A percentile compares a stretch with the other conserved stretches of the same genome.
Evolutionary conservation across 2,329 filamentous ascomycete species (phyloP).

Genomic region (Pseudogymnoascus sp.): DNA sequence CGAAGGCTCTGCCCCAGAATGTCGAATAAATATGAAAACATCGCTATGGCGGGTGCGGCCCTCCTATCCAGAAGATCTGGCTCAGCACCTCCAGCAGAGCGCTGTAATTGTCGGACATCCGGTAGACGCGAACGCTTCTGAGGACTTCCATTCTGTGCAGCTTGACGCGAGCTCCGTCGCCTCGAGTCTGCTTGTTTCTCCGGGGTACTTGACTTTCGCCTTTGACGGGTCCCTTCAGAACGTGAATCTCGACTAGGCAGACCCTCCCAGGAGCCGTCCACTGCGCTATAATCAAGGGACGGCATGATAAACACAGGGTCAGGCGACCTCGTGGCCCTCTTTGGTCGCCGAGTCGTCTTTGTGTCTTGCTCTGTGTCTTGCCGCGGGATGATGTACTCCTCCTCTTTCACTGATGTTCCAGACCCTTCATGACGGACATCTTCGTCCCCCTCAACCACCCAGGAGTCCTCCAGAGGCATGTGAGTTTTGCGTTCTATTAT

Average conservation of each 20-base stretch:
- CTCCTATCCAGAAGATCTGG: slow-evolving; percentile 13
- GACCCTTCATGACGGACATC: slow-evolving; percentile 15
- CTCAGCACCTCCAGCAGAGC: background rate
- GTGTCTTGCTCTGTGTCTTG: background rate
- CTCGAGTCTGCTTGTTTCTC: slow-evolving; percentile 15
- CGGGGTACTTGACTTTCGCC: slow-evolving; percentile 10
- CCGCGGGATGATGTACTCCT: background rate
- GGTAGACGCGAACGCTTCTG: slow-evolving; percentile 12
- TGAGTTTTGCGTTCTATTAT: background rate
- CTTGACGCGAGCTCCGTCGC: slow-evolving; percentile 16
- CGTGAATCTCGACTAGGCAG: slow-evolving; percentile 13
- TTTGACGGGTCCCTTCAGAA: slow-evolving; percentile 11
- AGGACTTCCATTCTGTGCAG: slow-evolving; percentile 16
- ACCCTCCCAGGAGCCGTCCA: slow-evolving; percentile 25
- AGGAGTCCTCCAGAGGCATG: slow-evolving; percentile 24
- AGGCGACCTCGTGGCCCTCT: slow-evolving; percentile 18
- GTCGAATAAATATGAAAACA: slow-evolving; percentile 42
- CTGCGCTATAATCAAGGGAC: slow-evolving; percentile 22
- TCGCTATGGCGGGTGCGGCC: slow-evolving; percentile 16
- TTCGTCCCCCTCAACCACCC: slow-evolving; percentile 25
- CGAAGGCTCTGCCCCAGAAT: slow-evolving; percentile 51
- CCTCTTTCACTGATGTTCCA: background rate
- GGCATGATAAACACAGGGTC: slow-evolving; percentile 29
- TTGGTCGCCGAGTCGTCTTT: background rate
- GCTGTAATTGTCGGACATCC: background rate